A percentile compares a stretch with the other conserved stretches of the same genome.
phyloP scores from a whole-genome alignment of 768 basidiomycete genomes.

The Neoboletus magnificus region DNA sequence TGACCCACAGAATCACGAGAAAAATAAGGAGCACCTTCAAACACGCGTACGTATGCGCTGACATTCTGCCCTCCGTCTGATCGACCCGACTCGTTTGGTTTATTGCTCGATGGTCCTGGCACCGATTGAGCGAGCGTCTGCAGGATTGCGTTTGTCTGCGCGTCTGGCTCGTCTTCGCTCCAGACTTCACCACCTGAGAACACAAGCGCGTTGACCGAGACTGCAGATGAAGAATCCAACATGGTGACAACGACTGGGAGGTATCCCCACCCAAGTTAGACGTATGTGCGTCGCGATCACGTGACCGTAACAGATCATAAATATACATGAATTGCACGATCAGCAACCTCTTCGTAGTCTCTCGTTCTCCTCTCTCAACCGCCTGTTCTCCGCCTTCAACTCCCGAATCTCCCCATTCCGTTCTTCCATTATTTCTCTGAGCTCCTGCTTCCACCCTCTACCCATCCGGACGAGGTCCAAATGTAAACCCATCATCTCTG shows the following conservation, averaged over 20 bases:
- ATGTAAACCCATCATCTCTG: constrained; percentile 74
- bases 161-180: constrained; percentile 15
- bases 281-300: constrained; percentile 6
- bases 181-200: constrained; percentile 29
- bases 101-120: constrained; percentile 12
- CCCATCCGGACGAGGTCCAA: constrained; percentile 72
- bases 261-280: no score
- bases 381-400: constrained; percentile 45
- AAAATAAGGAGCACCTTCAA: constrained; percentile 25
- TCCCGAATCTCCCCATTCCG: constrained; percentile 53
- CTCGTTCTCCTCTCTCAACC: constrained; percentile 66
- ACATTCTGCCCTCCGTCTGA: constrained; percentile 8
- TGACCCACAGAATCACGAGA: not conserved
- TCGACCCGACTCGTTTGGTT: not conserved
- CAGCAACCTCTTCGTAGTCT: constrained; percentile 45
- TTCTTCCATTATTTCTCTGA: constrained; percentile 59
- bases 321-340: not conserved
- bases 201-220: constrained; percentile 25
- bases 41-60: constrained; percentile 28
- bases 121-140: constrained; percentile 7
- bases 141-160: not conserved
- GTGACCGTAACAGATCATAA: not conserved
- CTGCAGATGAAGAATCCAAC: constrained; percentile 11
- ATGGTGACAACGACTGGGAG: not conserved
- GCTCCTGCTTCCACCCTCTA: constrained; percentile 61